These are phyloP conservation scores for Parachaetomium inaequale DNA, from an alignment of 495 filamentous ascomycete species.

Conservation along the genomic window DNA sequence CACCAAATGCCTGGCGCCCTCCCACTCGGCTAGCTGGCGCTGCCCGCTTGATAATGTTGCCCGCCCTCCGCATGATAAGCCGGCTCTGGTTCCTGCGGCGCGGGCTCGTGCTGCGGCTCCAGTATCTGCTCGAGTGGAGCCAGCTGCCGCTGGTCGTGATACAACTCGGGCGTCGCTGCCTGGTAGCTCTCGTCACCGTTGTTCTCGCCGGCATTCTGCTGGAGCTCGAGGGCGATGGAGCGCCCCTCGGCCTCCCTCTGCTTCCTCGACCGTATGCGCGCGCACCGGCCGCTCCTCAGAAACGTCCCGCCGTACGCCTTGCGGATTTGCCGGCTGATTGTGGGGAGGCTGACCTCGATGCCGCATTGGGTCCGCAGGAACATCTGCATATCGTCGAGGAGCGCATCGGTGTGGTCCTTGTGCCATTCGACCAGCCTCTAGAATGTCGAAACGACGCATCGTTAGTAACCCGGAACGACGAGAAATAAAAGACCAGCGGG, in stretches of 20 bases:
- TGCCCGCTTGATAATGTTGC: neutral
- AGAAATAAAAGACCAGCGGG: too few species aligned
- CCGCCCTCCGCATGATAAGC: neutral
- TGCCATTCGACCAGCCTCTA: conserved; percentile 32
- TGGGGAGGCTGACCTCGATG: conserved; percentile 25
- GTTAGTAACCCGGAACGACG: neutral
- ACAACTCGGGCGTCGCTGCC: neutral
- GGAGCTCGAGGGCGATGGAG: conserved; percentile 13
- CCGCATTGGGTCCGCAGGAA: conserved; percentile 24
- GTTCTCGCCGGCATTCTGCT: neutral
- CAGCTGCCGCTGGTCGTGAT: conserved; percentile 10
- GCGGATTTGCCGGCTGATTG: conserved; percentile 20
- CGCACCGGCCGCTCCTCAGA: conserved; percentile 8
- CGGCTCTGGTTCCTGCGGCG: neutral
- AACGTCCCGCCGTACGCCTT: conserved; percentile 14
- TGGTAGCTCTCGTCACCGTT: neutral
- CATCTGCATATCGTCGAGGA: conserved; percentile 31
- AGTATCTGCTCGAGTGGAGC: conserved; percentile 5
- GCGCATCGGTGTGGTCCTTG: conserved; percentile 27
- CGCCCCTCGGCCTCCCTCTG: conserved; percentile 20
- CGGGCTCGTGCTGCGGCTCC: neutral
- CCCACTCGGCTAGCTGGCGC: neutral
- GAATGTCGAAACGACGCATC: neutral
- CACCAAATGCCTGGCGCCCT: conserved; percentile 3
- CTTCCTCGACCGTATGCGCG: conserved; percentile 16